phyloP scores from a whole-genome alignment of 257 asterid species.

The Verbascum thapsus region DNA sequence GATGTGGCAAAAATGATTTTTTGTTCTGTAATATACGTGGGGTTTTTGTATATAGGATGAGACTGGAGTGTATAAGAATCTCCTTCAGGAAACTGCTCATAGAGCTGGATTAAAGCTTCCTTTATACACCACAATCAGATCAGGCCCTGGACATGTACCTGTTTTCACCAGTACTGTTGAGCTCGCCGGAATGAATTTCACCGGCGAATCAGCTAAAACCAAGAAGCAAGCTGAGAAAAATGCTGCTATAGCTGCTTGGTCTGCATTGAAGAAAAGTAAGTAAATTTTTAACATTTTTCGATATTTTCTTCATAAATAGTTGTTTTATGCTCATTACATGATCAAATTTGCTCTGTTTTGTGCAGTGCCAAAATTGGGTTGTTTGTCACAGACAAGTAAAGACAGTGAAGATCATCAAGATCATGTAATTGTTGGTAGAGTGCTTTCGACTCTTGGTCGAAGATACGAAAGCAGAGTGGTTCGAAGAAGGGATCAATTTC shows the following conservation, averaged over 20 bases:
- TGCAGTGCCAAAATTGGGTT: conserved; percentile 44
- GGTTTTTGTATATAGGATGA: conserved; percentile 40
- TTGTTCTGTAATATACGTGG: neutral
- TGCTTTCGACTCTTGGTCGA: conserved; percentile 32
- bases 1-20: too few relatives aligned
- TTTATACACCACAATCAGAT: conserved; percentile 42
- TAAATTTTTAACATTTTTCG: neutral
- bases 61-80: conserved; percentile 55
- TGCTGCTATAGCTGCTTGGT: conserved; percentile 59
- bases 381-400: conserved; percentile 21
- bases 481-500: conserved; percentile 38
- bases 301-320: neutral
- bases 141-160: conserved; percentile 52
- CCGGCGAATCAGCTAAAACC: conserved; percentile 54
- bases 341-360: neutral
- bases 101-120: conserved; percentile 53
- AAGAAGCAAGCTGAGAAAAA: conserved; percentile 61
- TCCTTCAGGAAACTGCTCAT: conserved; percentile 55
- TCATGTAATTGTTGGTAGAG: conserved; percentile 11
- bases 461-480: conserved; percentile 33
- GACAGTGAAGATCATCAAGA: conserved; percentile 28
- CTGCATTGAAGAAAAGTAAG: conserved; percentile 43
- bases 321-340: neutral
- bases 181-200: conserved; percentile 46
- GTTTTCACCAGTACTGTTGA: conserved; percentile 55